These are phyloP conservation scores for Malassezia restricta DNA, from an alignment of 1,284 basidiomycete species.

Conservation along the genomic window DNA sequence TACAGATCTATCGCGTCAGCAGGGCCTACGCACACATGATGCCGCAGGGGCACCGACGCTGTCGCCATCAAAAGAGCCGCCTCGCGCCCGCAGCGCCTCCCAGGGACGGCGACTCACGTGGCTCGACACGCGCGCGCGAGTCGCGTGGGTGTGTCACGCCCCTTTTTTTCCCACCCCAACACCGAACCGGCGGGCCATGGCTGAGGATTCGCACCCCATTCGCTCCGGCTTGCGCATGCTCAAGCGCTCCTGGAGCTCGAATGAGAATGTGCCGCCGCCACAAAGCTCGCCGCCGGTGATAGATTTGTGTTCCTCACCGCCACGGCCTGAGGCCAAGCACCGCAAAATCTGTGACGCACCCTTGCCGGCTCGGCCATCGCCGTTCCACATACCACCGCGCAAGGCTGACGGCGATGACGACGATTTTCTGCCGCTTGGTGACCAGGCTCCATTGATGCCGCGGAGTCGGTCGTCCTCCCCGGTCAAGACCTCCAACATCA, in stretches of 20 bases:
- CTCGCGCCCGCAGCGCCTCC: background rate
- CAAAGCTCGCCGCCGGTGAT: background rate
- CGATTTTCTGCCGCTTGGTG: background rate
- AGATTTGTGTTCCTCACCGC: background rate
- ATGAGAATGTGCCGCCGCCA: background rate
- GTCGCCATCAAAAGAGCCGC: background rate
- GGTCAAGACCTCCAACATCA: background rate
- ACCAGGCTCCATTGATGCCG: background rate
- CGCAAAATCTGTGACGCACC: background rate
- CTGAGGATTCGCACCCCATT: background rate
- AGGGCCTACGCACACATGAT: conserved; percentile 6
- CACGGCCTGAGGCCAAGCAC: background rate
- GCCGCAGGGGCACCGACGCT: background rate
- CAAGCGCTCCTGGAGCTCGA: conserved; percentile 14
- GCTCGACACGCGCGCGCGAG: background rate
- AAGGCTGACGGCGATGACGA: background rate
- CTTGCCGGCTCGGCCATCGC: too few relatives aligned
- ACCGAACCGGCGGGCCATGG: background rate
- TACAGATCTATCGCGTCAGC: conserved; percentile 22
- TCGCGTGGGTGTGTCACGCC: too few relatives aligned
- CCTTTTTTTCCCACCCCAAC: too few relatives aligned
- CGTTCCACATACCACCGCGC: background rate
- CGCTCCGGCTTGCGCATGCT: conserved; percentile 17
- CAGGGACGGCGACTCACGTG: background rate
- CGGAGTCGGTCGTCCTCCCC: background rate